phyloP scores from a whole-genome alignment of 2,329 filamentous ascomycete genomes.

The Arthrinium phaeospermum region DNA sequence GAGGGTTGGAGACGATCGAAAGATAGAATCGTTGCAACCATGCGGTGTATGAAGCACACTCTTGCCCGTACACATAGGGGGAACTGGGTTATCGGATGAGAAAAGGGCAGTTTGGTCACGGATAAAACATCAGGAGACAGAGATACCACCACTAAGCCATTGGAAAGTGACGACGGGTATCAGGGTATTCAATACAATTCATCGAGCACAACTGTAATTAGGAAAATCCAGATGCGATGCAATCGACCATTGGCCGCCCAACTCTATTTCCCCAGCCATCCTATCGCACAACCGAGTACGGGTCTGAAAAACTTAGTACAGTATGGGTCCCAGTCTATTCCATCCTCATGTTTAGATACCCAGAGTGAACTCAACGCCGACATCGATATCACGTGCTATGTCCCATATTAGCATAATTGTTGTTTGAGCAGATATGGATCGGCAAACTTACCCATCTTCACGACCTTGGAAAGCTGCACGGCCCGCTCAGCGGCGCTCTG shows the following conservation, averaged over 20 bases:
- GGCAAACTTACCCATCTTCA: slow-evolving; percentile 84
- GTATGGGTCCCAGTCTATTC: slow-evolving; percentile 32
- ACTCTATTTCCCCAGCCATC: slow-evolving; percentile 25
- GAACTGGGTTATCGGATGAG: not conserved
- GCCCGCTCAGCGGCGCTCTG: slow-evolving; percentile 97
- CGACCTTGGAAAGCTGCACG: slow-evolving; percentile 98
- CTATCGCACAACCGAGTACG: slow-evolving; percentile 24
- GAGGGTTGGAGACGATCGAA: not conserved
- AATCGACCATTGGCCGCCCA: slow-evolving; percentile 21
- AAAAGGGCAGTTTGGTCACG: not conserved
- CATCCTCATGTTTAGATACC: slow-evolving; percentile 74
- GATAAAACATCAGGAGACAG: not conserved
- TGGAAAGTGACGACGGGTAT: not conserved
- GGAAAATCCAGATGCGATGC: slow-evolving; percentile 15
- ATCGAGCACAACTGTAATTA: slow-evolving; percentile 15
- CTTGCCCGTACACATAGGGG: not conserved
- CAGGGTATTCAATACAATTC: slow-evolving; percentile 19
- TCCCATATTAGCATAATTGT: slow-evolving; percentile 31
- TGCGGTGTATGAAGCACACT: not conserved
- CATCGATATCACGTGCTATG: slow-evolving; percentile 89
- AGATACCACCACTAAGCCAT: not conserved
- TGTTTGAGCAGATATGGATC: slow-evolving; percentile 25
- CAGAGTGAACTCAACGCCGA: slow-evolving; percentile 92
- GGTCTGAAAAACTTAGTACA: slow-evolving; percentile 43
- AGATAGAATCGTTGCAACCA: not conserved